phyloP scores from a whole-genome alignment of 2,329 filamentous ascomycete genomes.

The Fusarium fracticaudum region DNA sequence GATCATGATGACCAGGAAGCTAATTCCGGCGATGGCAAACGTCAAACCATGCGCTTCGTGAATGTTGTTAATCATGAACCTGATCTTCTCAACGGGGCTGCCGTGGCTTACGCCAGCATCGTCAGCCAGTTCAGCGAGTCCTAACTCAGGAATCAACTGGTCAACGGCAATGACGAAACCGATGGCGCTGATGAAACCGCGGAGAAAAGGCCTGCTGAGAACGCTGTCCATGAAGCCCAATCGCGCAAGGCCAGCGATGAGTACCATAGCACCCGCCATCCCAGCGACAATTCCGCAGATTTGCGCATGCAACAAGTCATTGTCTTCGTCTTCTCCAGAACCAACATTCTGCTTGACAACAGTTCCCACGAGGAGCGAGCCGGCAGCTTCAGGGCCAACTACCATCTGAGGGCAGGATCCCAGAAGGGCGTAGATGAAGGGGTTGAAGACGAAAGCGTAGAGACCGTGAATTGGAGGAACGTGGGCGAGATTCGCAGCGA shows the following conservation, averaged over 20 bases:
- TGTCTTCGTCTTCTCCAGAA: slow-evolving; percentile 70
- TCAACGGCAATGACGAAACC: slow-evolving; percentile 96
- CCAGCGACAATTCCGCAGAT: slow-evolving; percentile 90
- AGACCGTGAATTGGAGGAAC: slow-evolving; percentile 93
- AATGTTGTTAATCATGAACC: slow-evolving; percentile 78
- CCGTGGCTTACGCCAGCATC: slow-evolving; percentile 77
- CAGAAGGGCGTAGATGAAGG: slow-evolving; percentile 88
- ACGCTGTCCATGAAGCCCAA: slow-evolving; percentile 95
- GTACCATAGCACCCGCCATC: slow-evolving; percentile 86
- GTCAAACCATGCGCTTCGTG: slow-evolving; percentile 78
- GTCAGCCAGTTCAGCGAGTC: slow-evolving; percentile 73
- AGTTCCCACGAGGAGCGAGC: slow-evolving; percentile 87
- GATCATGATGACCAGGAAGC: slow-evolving; percentile 91
- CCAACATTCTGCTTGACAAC: slow-evolving; percentile 84
- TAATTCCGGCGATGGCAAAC: slow-evolving; percentile 77
- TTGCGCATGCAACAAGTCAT: slow-evolving; percentile 75
- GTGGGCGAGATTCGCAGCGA: slow-evolving; percentile 91
- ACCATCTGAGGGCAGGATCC: slow-evolving; percentile 94
- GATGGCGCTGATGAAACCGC: slow-evolving; percentile 97
- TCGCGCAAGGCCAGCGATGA: slow-evolving; percentile 85
- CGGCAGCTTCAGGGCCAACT: slow-evolving; percentile 93
- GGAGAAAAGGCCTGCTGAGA: slow-evolving; percentile 87
- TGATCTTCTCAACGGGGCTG: slow-evolving; percentile 85
- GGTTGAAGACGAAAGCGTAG: slow-evolving; percentile 93
- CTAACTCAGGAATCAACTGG: slow-evolving; percentile 90